A percentile compares a stretch with the other conserved stretches of the same genome.
Evolutionary conservation across 371 early-diverging fungal genomes (phyloP).

Genomic region (Zychaea mexicana): DNA sequence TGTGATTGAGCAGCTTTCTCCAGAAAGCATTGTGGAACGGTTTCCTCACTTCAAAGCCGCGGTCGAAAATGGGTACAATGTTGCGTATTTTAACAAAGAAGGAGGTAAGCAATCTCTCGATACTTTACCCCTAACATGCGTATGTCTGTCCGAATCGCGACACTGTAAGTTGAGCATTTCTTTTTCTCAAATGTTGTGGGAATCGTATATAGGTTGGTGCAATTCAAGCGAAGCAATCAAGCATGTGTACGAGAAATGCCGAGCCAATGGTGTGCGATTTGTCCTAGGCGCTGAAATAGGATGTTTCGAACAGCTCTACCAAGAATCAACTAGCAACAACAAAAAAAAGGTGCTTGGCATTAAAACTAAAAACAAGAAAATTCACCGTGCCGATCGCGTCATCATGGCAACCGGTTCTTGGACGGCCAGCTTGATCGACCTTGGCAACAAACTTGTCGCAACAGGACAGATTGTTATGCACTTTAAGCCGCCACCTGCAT

Average conservation of each 20-base stretch:
- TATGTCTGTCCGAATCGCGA: no score
- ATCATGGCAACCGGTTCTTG: conserved; percentile 60
- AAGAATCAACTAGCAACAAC: no score
- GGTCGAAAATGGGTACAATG: conserved; percentile 29
- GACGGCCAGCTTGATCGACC: conserved; percentile 50
- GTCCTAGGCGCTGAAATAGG: conserved; percentile 29
- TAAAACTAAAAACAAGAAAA: conserved; percentile 40
- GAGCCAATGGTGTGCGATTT: conserved; percentile 37
- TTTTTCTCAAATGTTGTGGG: no score
- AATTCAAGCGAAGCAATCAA: conserved; percentile 40
- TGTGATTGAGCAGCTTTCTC: conserved; percentile 28
- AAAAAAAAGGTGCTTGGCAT: conserved; percentile 39
- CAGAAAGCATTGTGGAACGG: conserved; percentile 25
- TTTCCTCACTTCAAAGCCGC: conserved; percentile 36
- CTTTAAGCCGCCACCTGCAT: conserved; percentile 27
- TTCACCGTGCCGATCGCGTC: conserved; percentile 42
- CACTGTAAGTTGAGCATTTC: not conserved
- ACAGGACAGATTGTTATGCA: conserved; percentile 60
- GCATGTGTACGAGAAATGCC: conserved; percentile 37
- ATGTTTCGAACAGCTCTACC: conserved; percentile 16
- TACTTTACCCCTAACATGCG: not conserved
- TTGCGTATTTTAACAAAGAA: conserved; percentile 34
- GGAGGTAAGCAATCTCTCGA: no score
- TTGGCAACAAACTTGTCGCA: conserved; percentile 40
- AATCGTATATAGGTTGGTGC: conserved; percentile 36